These are phyloP conservation scores for Curvularia hawaiiensis DNA, from an alignment of 2,329 filamentous ascomycete genomes.

Conservation along the genomic window DNA sequence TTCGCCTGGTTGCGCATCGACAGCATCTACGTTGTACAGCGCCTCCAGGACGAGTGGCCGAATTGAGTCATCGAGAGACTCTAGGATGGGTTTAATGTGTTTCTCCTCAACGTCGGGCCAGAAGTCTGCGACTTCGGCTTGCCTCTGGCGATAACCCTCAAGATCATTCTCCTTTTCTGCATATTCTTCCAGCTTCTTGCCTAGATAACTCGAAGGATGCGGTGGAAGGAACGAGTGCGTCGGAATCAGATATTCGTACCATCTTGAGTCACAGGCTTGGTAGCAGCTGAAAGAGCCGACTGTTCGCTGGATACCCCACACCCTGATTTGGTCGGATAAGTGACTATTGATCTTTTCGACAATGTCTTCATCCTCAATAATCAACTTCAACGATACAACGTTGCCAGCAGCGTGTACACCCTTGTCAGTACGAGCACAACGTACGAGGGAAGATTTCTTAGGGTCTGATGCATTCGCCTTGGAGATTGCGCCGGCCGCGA, in stretches of 20 bases:
- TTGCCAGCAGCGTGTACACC: constrained; percentile 96
- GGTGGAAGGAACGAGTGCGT: constrained; percentile 92
- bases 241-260: constrained; percentile 97
- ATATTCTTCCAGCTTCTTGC: constrained; percentile 78
- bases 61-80: constrained; percentile 65
- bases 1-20: constrained; percentile 28
- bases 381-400: constrained; percentile 92
- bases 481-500: constrained; percentile 88
- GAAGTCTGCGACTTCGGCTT: constrained; percentile 79
- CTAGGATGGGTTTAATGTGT: constrained; percentile 72
- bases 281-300: constrained; percentile 94
- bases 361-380: constrained; percentile 87
- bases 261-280: constrained; percentile 89
- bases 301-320: constrained; percentile 92
- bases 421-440: constrained; percentile 96
- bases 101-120: constrained; percentile 85
- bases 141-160: constrained; percentile 69
- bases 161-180: constrained; percentile 75
- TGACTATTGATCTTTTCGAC: constrained; percentile 89
- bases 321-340: constrained; percentile 84
- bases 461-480: constrained; percentile 97
- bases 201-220: constrained; percentile 84
- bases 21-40: constrained; percentile 55
- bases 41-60: constrained; percentile 66
- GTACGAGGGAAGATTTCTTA: constrained; percentile 91